Conservation (phyloP, 2,329 filamentous ascomycete species). For the Penicillium polonicum region DNA sequence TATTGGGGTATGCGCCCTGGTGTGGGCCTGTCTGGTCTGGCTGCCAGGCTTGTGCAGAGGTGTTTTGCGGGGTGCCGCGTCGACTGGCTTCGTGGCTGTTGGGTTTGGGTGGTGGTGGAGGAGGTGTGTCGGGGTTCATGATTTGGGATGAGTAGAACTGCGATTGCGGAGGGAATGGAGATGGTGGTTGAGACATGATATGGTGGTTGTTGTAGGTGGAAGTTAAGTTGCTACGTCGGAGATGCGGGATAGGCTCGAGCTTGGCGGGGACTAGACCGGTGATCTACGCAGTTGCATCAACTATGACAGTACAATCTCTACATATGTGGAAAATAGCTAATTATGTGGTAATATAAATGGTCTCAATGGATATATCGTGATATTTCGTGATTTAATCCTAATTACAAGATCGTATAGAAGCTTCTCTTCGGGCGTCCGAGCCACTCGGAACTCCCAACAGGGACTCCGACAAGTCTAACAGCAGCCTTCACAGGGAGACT, state of each 20-base stretch:
- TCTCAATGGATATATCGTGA: not conserved
- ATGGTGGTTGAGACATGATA: slow-evolving; percentile 29
- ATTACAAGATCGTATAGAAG: not conserved
- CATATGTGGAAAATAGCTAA: not conserved
- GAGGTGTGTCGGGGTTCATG: slow-evolving; percentile 57
- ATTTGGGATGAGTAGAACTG: slow-evolving; percentile 25
- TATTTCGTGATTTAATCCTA: slow-evolving; percentile 5
- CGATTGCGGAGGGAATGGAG: slow-evolving; percentile 26
- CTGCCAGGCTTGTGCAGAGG: slow-evolving; percentile 26
- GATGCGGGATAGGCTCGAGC: slow-evolving; percentile 9
- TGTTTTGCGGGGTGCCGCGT: slow-evolving; percentile 59
- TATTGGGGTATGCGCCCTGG: slow-evolving; percentile 11
- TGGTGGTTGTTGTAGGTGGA: slow-evolving; percentile 4
- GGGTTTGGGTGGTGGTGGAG: slow-evolving; percentile 70
- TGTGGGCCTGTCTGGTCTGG: slow-evolving; percentile 19
- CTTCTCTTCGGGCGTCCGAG: not conserved
- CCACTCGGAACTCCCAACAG: not conserved
- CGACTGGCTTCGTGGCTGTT: slow-evolving; percentile 67
- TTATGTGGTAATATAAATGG: not conserved
- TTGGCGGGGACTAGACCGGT: slow-evolving; percentile 12
- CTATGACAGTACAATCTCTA: not conserved
- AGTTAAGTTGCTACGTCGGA: slow-evolving; percentile 7
- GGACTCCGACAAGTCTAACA: not conserved
- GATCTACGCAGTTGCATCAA: not conserved
- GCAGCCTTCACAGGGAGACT: not conserved